Percentiles rank a stretch among this genome's conserved stretches.
phyloP scores from a whole-genome alignment of 2,329 filamentous ascomycete species.

The Trichoderma sp. region DNA sequence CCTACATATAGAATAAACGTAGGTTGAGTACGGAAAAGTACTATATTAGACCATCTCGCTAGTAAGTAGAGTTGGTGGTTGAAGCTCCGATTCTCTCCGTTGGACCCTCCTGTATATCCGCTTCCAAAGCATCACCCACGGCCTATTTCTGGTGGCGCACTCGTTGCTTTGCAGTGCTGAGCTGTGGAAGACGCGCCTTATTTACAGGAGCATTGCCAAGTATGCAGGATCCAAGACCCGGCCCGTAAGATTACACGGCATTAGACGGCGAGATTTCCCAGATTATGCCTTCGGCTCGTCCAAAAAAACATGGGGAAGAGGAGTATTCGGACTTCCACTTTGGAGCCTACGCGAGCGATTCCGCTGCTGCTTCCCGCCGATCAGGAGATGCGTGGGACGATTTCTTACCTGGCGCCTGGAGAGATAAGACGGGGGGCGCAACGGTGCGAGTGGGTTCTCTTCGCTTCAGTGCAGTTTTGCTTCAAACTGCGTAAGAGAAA shows the following conservation, averaged over 20 bases:
- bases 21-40: background rate
- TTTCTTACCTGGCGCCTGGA: background rate
- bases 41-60: background rate
- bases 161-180: background rate
- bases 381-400: constrained; percentile 23
- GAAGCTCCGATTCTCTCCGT: constrained; percentile 25
- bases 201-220: background rate
- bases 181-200: background rate
- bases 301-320: background rate
- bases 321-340: background rate
- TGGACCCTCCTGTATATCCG: background rate
- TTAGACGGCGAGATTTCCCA: background rate
- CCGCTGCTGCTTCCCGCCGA: background rate
- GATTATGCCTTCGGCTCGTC: background rate
- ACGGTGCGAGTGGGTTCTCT: constrained; percentile 7
- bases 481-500: background rate
- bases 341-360: background rate
- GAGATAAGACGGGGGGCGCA: constrained; percentile 1
- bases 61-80: background rate
- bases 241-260: background rate
- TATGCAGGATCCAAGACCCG: background rate
- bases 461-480: background rate
- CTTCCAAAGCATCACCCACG: background rate
- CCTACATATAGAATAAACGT: background rate
- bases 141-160: background rate